phyloP scores from a whole-genome alignment of 495 filamentous ascomycete species.

The Penicillium tannophilum region DNA sequence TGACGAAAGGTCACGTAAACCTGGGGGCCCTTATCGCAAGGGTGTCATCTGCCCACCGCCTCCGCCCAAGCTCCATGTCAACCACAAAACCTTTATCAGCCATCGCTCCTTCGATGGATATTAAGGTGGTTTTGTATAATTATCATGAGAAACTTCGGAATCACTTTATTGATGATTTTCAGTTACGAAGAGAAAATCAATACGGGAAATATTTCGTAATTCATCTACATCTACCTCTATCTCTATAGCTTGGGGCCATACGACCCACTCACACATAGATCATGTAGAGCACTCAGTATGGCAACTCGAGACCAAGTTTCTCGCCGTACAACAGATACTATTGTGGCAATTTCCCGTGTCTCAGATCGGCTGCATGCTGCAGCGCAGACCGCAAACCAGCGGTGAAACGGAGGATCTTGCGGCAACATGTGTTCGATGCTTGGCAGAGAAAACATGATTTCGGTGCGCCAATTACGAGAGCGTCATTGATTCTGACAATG shows the following conservation, averaged over 20 bases:
- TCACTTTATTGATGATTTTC: neutral
- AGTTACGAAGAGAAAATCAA: neutral
- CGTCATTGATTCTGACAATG: neutral
- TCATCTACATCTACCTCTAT: conserved; percentile 23
- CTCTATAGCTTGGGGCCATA: conserved; percentile 6
- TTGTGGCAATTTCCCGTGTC: neutral
- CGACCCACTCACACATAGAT: neutral
- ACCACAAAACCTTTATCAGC: neutral
- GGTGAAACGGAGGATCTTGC: conserved; percentile 19
- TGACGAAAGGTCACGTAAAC: conserved; percentile 5
- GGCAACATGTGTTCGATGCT: neutral
- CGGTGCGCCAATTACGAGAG: neutral
- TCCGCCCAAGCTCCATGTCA: conserved; percentile 12
- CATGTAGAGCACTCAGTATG: neutral
- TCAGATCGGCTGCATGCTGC: conserved; percentile 15
- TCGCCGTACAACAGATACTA: neutral
- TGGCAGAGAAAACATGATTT: neutral
- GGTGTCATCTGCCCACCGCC: conserved; percentile 34
- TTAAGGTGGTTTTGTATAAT: too few relatives aligned
- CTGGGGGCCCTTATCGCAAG: conserved; percentile 33
- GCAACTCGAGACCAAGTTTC: neutral
- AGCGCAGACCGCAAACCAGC: conserved; percentile 18
- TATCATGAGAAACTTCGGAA: too few relatives aligned
- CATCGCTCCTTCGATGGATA: too few relatives aligned
- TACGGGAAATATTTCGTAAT: conserved; percentile 18